Percentiles rank a stretch among this genome's conserved stretches.
Conservation (phyloP, 1,139 yeast genomes). For the Zygoascus hellenicus region DNA sequence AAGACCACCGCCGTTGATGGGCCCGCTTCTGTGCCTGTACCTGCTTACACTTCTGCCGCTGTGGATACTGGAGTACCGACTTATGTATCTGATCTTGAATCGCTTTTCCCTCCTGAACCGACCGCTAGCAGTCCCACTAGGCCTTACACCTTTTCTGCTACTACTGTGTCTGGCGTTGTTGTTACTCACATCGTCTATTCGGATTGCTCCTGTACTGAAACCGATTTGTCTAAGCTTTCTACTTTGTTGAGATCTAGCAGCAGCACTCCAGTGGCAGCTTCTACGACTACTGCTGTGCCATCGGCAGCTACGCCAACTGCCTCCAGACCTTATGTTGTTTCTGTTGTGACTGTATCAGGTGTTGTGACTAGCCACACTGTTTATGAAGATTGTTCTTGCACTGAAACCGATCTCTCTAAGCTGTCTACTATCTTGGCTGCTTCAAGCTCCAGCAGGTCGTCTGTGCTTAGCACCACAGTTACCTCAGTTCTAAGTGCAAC, state of each 20-base stretch:
- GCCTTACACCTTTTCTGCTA: neutral
- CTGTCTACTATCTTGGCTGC: no score
- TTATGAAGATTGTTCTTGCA: constrained; percentile 1
- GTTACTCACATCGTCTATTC: neutral
- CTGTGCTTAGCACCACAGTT: no score
- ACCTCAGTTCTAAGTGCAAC: no score
- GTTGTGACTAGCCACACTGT: neutral
- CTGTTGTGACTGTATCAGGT: neutral
- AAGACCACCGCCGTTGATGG: constrained; percentile 5
- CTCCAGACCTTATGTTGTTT: neutral
- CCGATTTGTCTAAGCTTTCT: neutral
- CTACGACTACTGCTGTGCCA: no score
- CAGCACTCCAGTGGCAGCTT: no score
- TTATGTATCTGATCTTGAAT: no score
- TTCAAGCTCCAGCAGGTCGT: no score
- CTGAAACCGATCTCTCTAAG: neutral
- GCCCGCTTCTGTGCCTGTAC: neutral
- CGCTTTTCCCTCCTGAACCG: no score
- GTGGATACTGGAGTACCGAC: no score
- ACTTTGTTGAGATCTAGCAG: neutral
- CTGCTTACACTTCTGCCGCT: no score
- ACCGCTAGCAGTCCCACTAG: neutral
- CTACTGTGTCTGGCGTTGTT: neutral
- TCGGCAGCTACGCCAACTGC: neutral
- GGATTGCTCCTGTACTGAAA: neutral